A percentile compares a stretch with the other conserved stretches of the same genome.
These are phyloP conservation scores for Chaetomium tenue DNA, from an alignment of 495 filamentous ascomycete genomes.

Conservation along the genomic window DNA sequence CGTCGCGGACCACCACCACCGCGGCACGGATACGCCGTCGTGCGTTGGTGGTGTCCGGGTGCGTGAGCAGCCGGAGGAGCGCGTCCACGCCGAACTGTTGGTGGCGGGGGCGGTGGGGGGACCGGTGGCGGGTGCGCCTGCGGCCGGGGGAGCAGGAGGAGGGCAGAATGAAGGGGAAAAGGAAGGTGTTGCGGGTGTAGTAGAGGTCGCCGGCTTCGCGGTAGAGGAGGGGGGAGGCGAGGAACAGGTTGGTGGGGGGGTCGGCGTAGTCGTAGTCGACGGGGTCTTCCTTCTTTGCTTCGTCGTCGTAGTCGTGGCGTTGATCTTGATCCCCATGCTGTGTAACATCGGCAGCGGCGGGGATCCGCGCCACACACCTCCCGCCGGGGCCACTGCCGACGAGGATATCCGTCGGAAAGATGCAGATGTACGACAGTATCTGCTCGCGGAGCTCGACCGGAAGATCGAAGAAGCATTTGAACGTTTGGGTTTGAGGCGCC, in stretches of 20 bases:
- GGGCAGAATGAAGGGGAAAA: constrained; percentile 29
- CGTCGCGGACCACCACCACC: constrained; percentile 30
- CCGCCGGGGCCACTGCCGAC: constrained; percentile 12
- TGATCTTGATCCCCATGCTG: background rate
- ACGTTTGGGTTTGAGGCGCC: background rate
- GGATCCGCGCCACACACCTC: background rate
- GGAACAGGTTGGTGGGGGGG: constrained; percentile 34
- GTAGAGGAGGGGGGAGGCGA: constrained; percentile 37
- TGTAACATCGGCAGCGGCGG: background rate
- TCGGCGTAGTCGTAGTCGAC: background rate
- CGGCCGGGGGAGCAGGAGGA: constrained; percentile 18
- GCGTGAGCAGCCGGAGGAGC: constrained; percentile 4
- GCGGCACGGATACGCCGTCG: constrained; percentile 33
- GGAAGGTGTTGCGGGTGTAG: constrained; percentile 38
- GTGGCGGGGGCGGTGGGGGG: background rate
- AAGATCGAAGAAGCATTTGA: constrained; percentile 24
- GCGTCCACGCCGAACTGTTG: background rate
- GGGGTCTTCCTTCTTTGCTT: background rate
- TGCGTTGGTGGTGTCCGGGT: constrained; percentile 11
- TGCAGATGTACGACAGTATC: constrained; percentile 24
- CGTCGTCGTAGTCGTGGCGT: background rate
- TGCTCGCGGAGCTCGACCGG: constrained; percentile 24
- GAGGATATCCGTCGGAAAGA: constrained; percentile 18
- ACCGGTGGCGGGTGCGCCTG: background rate
- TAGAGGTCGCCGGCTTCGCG: constrained; percentile 38